These are phyloP conservation scores for Pythium utonaiense DNA, from an alignment of 352 stramenopile genomes.

Conservation along the genomic window DNA sequence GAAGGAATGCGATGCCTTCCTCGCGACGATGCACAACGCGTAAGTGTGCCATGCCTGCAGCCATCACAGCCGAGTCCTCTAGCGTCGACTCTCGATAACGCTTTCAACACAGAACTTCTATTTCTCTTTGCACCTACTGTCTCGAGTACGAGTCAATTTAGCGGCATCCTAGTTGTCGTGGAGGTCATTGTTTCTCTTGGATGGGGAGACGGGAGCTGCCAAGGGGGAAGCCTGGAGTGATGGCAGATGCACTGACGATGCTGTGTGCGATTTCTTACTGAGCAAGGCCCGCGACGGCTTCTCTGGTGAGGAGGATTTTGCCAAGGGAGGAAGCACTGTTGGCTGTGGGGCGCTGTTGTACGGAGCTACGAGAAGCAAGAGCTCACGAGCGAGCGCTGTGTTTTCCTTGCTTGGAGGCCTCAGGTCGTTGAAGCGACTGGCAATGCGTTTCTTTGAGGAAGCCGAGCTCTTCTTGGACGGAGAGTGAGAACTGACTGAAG, in stretches of 20 bases:
- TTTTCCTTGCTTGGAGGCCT: conserved; percentile 36
- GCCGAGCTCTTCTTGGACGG: background rate
- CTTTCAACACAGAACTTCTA: too few species aligned
- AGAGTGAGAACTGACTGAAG: background rate
- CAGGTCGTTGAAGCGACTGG: background rate
- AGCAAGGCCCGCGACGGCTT: background rate
- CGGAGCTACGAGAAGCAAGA: conserved; percentile 55
- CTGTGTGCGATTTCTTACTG: background rate
- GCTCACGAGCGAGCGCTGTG: conserved; percentile 41
- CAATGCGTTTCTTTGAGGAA: background rate
- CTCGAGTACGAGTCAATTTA: background rate
- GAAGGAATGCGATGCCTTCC: conserved; percentile 70
- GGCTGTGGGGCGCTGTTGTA: conserved; percentile 31
- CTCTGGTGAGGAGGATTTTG: background rate
- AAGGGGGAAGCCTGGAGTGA: background rate
- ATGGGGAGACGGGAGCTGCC: background rate
- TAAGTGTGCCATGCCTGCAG: conserved; percentile 22
- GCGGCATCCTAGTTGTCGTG: background rate
- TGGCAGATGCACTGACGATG: background rate
- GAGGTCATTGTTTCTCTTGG: background rate
- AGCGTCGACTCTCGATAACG: too few species aligned
- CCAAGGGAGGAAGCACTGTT: background rate
- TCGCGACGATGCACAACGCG: conserved; percentile 84
- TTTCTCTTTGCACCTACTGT: conserved; percentile 1
- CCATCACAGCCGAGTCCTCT: background rate